Conservation (phyloP, 306 rosid species). For the Quillaja saponaria region DNA sequence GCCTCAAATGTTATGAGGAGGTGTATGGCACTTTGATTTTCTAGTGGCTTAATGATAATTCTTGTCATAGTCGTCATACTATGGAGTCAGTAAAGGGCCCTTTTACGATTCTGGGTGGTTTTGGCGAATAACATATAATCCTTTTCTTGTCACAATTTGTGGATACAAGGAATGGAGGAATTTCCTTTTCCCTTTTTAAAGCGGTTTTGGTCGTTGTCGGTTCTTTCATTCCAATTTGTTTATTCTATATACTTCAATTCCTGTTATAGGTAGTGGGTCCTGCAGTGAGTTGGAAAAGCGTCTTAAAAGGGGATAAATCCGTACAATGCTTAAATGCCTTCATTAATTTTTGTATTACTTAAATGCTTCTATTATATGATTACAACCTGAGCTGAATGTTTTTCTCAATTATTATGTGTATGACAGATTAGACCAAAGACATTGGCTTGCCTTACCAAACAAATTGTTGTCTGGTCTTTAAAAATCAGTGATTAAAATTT, state of each 20-base stretch:
- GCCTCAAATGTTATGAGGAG: slow-evolving; percentile 35
- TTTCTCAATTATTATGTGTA: no score
- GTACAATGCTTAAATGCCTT: no score
- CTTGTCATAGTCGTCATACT: slow-evolving; percentile 25
- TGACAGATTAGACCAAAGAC: no score
- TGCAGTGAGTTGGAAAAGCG: slow-evolving; percentile 2
- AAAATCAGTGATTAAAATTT: no score
- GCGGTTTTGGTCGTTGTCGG: slow-evolving; percentile 15
- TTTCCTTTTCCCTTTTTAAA: slow-evolving; percentile 33
- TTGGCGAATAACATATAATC: slow-evolving; percentile 46
- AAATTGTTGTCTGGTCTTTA: no score
- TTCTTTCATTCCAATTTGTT: slow-evolving; percentile 2
- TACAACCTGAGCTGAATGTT: no score
- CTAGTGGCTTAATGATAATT: slow-evolving; percentile 33
- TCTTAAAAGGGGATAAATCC: neutral
- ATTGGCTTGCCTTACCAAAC: no score
- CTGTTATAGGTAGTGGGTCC: neutral
- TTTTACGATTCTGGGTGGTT: slow-evolving; percentile 31
- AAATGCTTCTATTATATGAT: no score
- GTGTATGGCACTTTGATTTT: slow-evolving; percentile 38
- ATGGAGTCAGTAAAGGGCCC: slow-evolving; percentile 32
- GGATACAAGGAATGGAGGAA: slow-evolving; percentile 30
- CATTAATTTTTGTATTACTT: no score
- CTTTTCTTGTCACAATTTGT: slow-evolving; percentile 7
- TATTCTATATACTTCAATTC: no score